Percentiles rank a stretch among this genome's conserved stretches.
These are phyloP conservation scores for Metarhizium rileyi DNA, from an alignment of 2,329 filamentous ascomycete species.

Conservation along the genomic window DNA sequence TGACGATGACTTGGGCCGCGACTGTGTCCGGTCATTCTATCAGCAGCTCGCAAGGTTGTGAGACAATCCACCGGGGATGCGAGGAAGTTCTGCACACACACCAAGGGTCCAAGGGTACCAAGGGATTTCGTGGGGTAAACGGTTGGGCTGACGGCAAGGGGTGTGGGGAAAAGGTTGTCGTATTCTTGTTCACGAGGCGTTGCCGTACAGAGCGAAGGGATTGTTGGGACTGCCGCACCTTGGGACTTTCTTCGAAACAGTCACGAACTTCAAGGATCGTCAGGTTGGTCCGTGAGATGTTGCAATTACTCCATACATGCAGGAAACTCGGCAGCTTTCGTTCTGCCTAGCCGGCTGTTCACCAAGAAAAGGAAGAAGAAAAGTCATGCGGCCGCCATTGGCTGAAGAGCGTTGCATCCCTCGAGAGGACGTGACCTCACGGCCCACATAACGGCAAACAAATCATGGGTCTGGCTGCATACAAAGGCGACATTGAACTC, in stretches of 20 bases:
- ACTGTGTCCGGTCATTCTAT: not conserved
- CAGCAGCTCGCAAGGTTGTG: not conserved
- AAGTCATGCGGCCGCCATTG: slow-evolving; percentile 8
- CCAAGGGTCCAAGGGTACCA: too few relatives aligned
- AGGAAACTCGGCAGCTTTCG: not conserved
- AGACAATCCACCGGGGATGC: not conserved
- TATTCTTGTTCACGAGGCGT: not conserved
- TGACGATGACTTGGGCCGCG: not conserved
- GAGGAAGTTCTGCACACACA: not conserved
- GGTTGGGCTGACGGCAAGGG: not conserved
- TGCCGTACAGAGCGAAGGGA: not conserved
- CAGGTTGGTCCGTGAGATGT: not conserved
- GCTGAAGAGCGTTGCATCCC: slow-evolving; percentile 11
- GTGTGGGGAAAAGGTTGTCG: not conserved
- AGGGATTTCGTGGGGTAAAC: too few relatives aligned
- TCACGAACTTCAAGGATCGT: not conserved
- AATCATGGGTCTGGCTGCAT: slow-evolving; percentile 7
- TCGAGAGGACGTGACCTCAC: slow-evolving; percentile 8
- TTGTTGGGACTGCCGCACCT: not conserved
- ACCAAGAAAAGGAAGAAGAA: not conserved
- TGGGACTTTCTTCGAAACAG: not conserved
- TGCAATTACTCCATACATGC: not conserved
- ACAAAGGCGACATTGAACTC: not conserved
- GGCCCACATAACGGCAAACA: slow-evolving; percentile 8
- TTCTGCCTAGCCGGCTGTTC: not conserved